phyloP scores from a whole-genome alignment of 129 eudicot genomes.

The Oenanthe sinensis region DNA sequence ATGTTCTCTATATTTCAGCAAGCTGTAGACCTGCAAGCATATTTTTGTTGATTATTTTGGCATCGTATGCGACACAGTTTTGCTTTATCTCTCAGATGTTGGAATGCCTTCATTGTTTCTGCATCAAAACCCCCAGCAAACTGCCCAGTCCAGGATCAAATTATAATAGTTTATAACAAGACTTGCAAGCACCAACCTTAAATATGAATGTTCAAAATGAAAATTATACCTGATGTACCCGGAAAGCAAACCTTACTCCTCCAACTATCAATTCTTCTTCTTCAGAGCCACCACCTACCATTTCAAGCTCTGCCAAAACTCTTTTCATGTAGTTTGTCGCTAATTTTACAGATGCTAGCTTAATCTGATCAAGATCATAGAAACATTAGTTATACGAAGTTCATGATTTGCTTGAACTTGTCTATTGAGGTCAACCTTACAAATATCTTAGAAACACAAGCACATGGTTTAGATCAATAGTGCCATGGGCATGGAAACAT shows the following conservation, averaged over 20 bases:
- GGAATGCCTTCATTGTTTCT: slow-evolving; percentile 83
- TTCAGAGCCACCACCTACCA: slow-evolving; percentile 73
- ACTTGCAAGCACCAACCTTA: neutral
- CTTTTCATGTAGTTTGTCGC: slow-evolving; percentile 97
- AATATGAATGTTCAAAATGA: neutral
- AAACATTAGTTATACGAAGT: slow-evolving; percentile 9
- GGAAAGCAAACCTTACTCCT: slow-evolving; percentile 90
- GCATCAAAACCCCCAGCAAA: slow-evolving; percentile 95
- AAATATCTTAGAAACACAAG: neutral
- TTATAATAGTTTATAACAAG: neutral
- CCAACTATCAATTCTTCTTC: slow-evolving; percentile 87
- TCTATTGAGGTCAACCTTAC: neutral
- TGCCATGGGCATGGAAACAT: neutral
- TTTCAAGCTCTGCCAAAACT: slow-evolving; percentile 74
- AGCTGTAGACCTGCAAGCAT: slow-evolving; percentile 23
- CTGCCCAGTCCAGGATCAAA: slow-evolving; percentile 23
- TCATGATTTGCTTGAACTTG: slow-evolving; percentile 1
- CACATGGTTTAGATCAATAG: neutral
- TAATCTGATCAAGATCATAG: slow-evolving; percentile 39
- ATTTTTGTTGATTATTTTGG: slow-evolving; percentile 50
- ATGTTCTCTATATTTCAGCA: slow-evolving; percentile 1
- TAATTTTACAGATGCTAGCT: slow-evolving; percentile 84
- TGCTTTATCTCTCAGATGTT: slow-evolving; percentile 80
- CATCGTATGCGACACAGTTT: slow-evolving; percentile 47
- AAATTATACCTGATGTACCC: slow-evolving; percentile 77